Evolutionary conservation across 1,139 yeast genomes (phyloP).

Genomic region (Waltiozyma sp.): DNA sequence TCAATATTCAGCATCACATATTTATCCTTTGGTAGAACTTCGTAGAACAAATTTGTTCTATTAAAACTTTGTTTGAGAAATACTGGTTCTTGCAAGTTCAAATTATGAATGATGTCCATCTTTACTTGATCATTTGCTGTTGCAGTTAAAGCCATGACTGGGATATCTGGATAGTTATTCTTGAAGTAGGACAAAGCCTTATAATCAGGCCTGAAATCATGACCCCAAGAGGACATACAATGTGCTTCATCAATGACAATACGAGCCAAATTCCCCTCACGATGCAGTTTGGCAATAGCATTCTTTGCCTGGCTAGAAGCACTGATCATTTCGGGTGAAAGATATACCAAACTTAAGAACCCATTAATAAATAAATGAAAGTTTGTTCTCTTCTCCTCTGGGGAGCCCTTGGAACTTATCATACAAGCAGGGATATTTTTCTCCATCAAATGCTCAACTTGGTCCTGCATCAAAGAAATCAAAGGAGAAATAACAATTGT

Average conservation of each 20-base stretch:
- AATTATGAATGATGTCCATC: conserved; percentile 71
- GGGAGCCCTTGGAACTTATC: conserved; percentile 69
- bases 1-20: conserved; percentile 52
- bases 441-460: conserved; percentile 66
- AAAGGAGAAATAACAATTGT: conserved; percentile 92
- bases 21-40: conserved; percentile 54
- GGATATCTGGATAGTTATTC: conserved; percentile 62
- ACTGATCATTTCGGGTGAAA: conserved; percentile 93
- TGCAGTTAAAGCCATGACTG: conserved; percentile 94
- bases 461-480: conserved; percentile 96
- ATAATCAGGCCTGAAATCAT: conserved; percentile 95
- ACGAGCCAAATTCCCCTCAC: conserved; percentile 54
- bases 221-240: conserved; percentile 99
- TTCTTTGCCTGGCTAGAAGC: conserved; percentile 61
- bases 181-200: conserved; percentile 71
- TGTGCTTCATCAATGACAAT: conserved; percentile 97
- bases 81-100: conserved; percentile 37
- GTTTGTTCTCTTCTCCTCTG: conserved; percentile 54
- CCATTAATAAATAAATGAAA: conserved; percentile 57
- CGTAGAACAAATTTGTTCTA: conserved; percentile 75
- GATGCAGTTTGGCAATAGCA: conserved; percentile 49
- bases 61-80: conserved; percentile 68
- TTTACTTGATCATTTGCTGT: conserved; percentile 92
- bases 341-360: conserved; percentile 61
- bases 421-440: conserved; percentile 73